Evolutionary conservation across 805 yeast species (phyloP), one percentile per base, ranked within the genome.

Genomic region (Pichia paraexigua): DNA sequence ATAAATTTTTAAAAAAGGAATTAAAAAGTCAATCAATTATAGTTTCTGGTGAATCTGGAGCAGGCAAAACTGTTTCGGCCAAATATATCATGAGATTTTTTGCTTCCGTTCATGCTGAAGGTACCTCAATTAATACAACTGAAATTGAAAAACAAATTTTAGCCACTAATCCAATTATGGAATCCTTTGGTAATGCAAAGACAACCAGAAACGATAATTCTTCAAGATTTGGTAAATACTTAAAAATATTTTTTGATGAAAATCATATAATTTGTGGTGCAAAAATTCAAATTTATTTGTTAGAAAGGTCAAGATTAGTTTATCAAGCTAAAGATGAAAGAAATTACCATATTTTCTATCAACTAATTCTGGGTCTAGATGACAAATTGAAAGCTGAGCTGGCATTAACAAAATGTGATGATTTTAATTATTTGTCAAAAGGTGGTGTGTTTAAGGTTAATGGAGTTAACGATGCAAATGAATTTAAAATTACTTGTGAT

Each of bases 31-130:
- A 92, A 71, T 91, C 99, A 1, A 91, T 92, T 53, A 96, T 92
- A 15, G 98, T 92, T n/a, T 82, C 91, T 58, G 99, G 99, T 69
- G 99, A 92, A 70, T 87, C 96, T 9, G 99, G 99, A 68, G 98
- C 99, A 24, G 99, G 99, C 67, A 94, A 92, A 64, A 94, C 98
- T 2, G 98, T 92, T 41, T 83, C 94, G 56, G 99, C 99, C 30
- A 92, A 92, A 68, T 92, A 87, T 68, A 92, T 92, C 56, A 92
- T 92, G 98, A 81, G 98, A 67, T 92, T 91, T 69, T 91, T 92
- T 67, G 98, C 98, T 2, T 83, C 95, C 22, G 97, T 92, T 13
- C 97, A 91, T 53, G 63, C 69, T 10, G 72, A 72, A 53, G 63
- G 64, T 8, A 83, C 90, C 82, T 83, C 92, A 39, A 35, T 40